Base-by-base conservation (phyloP, 179 eudicot species). In the Gypsophila paniculata region DNA sequence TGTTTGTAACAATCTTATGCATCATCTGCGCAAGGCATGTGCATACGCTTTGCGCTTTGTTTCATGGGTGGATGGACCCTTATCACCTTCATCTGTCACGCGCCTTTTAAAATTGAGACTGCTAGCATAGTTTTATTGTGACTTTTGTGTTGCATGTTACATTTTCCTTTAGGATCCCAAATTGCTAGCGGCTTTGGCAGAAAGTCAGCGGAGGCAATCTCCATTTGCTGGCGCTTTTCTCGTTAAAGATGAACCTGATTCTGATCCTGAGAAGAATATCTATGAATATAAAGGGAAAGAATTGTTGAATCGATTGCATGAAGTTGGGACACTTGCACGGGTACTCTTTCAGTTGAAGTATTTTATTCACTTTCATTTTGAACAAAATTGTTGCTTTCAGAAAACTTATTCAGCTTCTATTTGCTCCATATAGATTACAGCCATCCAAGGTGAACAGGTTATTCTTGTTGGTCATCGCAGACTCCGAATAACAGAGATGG, bases 201-300 rank as follows among this genome's bases (percentile, higher is more conserved):
- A 92, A 77, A 86, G 90, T 81, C 88, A 86, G 74, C 89, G 88
- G 76, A 83, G 96, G 68, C 96, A 90, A 75, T 91, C 98, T 38
- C 96, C 99, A 21, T 95, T 87, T 81, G 96, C 99, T 76, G 99
- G 98, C 67, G 99, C 99, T 34, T 95, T 95, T 74, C 90, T 95
- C 65, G 79, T 95, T 38, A 92, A 90, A 84, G 99, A 95, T 60
- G 96, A 87, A 34, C 83, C 88, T 58, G 96, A 89, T 73, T 74
- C 88, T 15, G 96, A 95, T 61, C 14, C 87, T 25, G 99, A 90
- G 66, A 91, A 93, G 77, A 87, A 78, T 62, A 77, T 88, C 53
- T 72, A 84, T 70, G 92, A 94, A 58, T 90, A 92, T 67, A 94
- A 90, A 82, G 99, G 99, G 71, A 83, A 87, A 79, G 96, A 92